phyloP scores from a whole-genome alignment of 257 asterid species.

The Oldenlandia corymbosa region DNA sequence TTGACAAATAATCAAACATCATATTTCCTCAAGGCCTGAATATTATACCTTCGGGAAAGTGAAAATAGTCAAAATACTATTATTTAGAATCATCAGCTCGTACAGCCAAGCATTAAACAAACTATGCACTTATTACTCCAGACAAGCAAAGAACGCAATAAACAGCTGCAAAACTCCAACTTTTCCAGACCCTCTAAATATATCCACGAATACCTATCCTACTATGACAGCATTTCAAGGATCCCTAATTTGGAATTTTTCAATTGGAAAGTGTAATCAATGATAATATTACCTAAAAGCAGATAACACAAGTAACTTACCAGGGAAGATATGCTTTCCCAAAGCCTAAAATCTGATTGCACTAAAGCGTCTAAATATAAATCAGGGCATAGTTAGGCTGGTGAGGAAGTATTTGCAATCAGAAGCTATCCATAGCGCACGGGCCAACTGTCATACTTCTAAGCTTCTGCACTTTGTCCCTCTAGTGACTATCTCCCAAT shows the following conservation, averaged over 20 bases:
- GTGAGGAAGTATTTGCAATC: not conserved
- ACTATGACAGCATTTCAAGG: not conserved
- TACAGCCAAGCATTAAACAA: not conserved
- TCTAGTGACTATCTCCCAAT: not conserved
- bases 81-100: not conserved
- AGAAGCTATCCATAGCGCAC: not conserved
- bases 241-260: not conserved
- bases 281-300: not conserved
- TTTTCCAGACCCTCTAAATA: too few relatives aligned
- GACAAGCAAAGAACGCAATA: not conserved
- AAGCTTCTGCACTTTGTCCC: not conserved
- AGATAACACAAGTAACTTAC: not conserved
- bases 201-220: too few relatives aligned
- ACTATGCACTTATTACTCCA: not conserved
- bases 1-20: not conserved
- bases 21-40: not conserved
- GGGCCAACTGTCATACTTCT: not conserved
- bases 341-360: not conserved
- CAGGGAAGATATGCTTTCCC: not conserved
- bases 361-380: too few relatives aligned
- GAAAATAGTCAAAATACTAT: not conserved
- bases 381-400: too few relatives aligned
- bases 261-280: not conserved
- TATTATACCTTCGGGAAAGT: not conserved
- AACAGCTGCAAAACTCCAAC: too few relatives aligned